Evolutionary conservation across 768 basidiomycete species (phyloP).

Genomic region (Phaeolepiota aurea): DNA sequence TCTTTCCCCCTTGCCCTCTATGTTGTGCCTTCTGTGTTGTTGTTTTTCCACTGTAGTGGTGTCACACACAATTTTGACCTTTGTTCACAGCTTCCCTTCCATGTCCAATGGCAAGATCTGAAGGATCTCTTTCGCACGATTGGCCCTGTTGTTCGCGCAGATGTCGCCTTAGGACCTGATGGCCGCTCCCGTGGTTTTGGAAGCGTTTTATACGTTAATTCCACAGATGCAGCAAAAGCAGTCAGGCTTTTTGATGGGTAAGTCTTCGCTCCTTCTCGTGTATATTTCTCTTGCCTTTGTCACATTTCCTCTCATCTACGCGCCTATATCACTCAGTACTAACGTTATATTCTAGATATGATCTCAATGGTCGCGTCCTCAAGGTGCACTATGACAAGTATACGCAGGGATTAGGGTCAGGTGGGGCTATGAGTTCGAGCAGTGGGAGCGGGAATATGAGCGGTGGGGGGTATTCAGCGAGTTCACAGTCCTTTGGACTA

Average conservation of each 20-base stretch:
- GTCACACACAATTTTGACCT: conserved; percentile 2
- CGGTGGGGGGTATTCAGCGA: no score
- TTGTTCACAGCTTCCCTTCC: conserved; percentile 70
- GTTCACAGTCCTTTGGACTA: no score
- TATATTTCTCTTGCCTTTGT: conserved; percentile 5
- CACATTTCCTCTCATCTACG: neutral
- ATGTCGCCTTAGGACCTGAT: conserved; percentile 82
- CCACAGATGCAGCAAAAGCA: conserved; percentile 78
- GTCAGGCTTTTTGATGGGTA: conserved; percentile 89
- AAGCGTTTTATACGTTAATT: conserved; percentile 79
- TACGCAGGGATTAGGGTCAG: no score
- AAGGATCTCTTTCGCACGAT: conserved; percentile 93
- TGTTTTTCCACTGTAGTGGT: conserved; percentile 41
- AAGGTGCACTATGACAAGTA: conserved; percentile 93
- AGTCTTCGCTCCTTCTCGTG: conserved; percentile 16
- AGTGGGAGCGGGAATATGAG: no score
- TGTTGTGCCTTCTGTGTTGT: conserved; percentile 33
- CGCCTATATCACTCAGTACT: no score
- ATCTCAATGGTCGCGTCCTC: conserved; percentile 78
- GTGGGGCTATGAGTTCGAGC: no score
- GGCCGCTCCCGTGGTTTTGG: conserved; percentile 91
- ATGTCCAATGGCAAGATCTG: conserved; percentile 96
- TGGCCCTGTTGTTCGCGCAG: conserved; percentile 84
- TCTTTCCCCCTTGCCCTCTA: neutral
- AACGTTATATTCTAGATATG: conserved; percentile 46